Percentiles rank a stretch among this genome's conserved stretches.
Conservation (phyloP, 805 yeast genomes). For the Candida tallmaniae region DNA sequence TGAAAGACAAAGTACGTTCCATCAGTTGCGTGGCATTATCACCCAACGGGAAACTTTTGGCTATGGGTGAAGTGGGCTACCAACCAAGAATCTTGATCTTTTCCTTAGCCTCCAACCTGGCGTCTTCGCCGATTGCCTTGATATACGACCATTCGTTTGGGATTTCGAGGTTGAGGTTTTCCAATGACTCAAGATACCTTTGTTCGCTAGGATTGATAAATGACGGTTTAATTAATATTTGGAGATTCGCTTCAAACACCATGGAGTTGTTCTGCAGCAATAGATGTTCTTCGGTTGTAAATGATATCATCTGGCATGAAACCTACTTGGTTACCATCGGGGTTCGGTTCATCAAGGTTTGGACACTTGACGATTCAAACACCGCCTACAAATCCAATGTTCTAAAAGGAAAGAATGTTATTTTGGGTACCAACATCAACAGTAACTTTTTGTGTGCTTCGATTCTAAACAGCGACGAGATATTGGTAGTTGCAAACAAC, state of each 20-base stretch:
- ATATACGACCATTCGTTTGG: constrained; percentile 67
- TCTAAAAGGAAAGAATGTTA: constrained; percentile 56
- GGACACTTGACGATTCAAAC: constrained; percentile 41
- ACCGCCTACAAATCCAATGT: constrained; percentile 14
- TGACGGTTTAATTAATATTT: constrained; percentile 64
- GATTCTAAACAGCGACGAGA: constrained; percentile 29
- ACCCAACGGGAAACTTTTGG: constrained; percentile 49
- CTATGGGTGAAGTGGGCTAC: constrained; percentile 70
- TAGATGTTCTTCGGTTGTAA: constrained; percentile 57
- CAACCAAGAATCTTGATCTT: constrained; percentile 61
- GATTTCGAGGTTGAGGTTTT: constrained; percentile 48
- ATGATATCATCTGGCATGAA: constrained; percentile 54
- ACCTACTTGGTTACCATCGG: constrained; percentile 53
- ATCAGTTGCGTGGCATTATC: constrained; percentile 57
- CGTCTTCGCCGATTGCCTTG: constrained; percentile 46
- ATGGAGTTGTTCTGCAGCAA: constrained; percentile 45
- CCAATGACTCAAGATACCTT: constrained; percentile 51
- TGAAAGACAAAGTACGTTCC: constrained; percentile 43
- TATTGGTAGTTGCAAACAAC: constrained; percentile 30
- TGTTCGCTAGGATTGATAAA: constrained; percentile 64
- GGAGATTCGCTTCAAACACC: constrained; percentile 37
- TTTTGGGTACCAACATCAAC: constrained; percentile 47
- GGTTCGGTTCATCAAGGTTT: constrained; percentile 54
- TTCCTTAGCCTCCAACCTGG: constrained; percentile 49
- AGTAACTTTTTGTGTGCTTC: constrained; percentile 45